Percentiles rank a stretch among this genome's conserved stretches.
Conservation (phyloP, 805 yeast species). For the Yamadazyma laniorum region DNA sequence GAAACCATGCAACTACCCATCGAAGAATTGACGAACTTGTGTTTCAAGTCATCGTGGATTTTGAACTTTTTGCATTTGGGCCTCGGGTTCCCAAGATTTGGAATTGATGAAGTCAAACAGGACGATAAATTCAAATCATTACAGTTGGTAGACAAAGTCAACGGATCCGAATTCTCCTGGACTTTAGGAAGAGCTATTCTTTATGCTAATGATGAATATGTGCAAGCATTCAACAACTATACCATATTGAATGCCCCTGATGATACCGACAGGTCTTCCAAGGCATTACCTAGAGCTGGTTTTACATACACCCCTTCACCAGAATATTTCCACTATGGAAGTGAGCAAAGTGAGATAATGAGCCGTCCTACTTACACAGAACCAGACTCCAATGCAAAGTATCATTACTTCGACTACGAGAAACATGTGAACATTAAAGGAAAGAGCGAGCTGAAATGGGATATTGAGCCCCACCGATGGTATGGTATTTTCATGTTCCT, state of each 20-base stretch:
- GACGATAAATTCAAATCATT: slow-evolving; percentile 32
- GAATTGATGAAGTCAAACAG: slow-evolving; percentile 33
- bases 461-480: slow-evolving; percentile 44
- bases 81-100: slow-evolving; percentile 55
- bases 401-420: slow-evolving; percentile 31
- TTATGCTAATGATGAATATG: slow-evolving; percentile 57
- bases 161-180: slow-evolving; percentile 51
- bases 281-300: slow-evolving; percentile 36
- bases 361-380: slow-evolving; percentile 43
- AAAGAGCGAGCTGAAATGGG: slow-evolving; percentile 37
- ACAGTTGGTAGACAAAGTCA: slow-evolving; percentile 42
- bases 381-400: slow-evolving; percentile 19
- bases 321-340: slow-evolving; percentile 49
- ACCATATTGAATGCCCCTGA: slow-evolving; percentile 13
- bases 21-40: slow-evolving; percentile 50
- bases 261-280: too few relatives aligned
- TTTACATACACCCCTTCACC: slow-evolving; percentile 49
- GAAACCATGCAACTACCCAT: slow-evolving; percentile 30
- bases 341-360: slow-evolving; percentile 43
- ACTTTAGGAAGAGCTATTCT: slow-evolving; percentile 60
- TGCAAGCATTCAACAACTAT: slow-evolving; percentile 38
- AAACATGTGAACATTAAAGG: slow-evolving; percentile 22
- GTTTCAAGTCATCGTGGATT: slow-evolving; percentile 64
- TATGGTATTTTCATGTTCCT: slow-evolving; percentile 35
- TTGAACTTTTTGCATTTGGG: slow-evolving; percentile 58